Conservation (phyloP, 1,139 yeast genomes). For the Hansenula lynferdii region DNA sequence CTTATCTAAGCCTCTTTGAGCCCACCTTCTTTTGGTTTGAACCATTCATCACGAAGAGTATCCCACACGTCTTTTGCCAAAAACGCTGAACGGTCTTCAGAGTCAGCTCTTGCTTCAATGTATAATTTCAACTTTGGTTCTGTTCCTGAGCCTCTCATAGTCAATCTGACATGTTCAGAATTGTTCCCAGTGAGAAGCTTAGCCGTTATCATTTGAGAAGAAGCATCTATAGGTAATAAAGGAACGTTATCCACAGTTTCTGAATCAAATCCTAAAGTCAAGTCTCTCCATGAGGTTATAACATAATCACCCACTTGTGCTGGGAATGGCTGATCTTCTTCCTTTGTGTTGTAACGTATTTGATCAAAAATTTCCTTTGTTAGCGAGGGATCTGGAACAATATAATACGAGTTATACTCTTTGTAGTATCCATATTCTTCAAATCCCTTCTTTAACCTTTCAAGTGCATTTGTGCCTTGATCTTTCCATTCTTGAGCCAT, state of each 20-base stretch:
- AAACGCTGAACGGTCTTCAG: conserved; percentile 39
- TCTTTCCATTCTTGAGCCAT: conserved; percentile 50
- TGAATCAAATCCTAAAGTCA: conserved; percentile 80
- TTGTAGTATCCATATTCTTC: conserved; percentile 71
- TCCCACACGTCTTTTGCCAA: conserved; percentile 72
- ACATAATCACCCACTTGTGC: conserved; percentile 32
- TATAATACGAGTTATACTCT: conserved; percentile 84
- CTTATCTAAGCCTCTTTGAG: conserved; percentile 10
- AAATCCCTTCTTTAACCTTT: conserved; percentile 54
- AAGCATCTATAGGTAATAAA: conserved; percentile 59
- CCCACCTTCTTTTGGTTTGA: conserved; percentile 43
- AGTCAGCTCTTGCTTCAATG: conserved; percentile 64
- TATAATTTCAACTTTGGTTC: conserved; percentile 94
- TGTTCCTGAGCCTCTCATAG: conserved; percentile 93
- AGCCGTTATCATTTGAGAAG: conserved; percentile 85
- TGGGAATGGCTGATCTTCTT: conserved; percentile 24
- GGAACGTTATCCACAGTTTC: conserved; percentile 56
- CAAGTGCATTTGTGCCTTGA: conserved; percentile 29
- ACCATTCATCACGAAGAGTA: conserved; percentile 51
- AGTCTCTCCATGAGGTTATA: conserved; percentile 72
- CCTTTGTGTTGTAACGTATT: conserved; percentile 31
- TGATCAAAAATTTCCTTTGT: conserved; percentile 49
- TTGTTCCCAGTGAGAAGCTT: conserved; percentile 20
- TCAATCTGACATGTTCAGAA: conserved; percentile 54
- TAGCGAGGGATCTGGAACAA: conserved; percentile 46